phyloP scores from a whole-genome alignment of 1,139 yeast genomes.

The Geotrichum fermentans region DNA sequence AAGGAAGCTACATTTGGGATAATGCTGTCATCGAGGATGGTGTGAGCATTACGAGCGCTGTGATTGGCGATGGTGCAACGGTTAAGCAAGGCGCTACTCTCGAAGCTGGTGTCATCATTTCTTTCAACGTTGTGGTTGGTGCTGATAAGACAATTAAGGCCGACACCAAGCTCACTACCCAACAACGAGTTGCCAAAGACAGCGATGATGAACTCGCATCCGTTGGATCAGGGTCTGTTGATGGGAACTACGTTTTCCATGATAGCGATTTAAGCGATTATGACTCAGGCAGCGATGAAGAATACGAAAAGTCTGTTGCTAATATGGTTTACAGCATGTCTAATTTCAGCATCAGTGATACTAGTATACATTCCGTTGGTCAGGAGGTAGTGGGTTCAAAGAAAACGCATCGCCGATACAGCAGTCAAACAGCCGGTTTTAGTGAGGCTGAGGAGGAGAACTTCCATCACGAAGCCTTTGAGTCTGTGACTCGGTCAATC shows the following conservation, averaged over 20 bases:
- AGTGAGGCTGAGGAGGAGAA: slow-evolving; percentile 66
- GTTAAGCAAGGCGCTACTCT: slow-evolving; percentile 51
- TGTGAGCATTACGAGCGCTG: slow-evolving; percentile 52
- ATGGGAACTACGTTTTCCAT: slow-evolving; percentile 52
- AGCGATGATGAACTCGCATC: slow-evolving; percentile 33
- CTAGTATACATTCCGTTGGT: slow-evolving; percentile 48
- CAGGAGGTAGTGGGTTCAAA: slow-evolving; percentile 3
- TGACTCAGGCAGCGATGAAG: slow-evolving; percentile 38
- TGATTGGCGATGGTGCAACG: slow-evolving; percentile 60
- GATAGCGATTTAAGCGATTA: slow-evolving; percentile 47
- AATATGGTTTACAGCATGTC: slow-evolving; percentile 55
- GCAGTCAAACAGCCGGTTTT: slow-evolving; percentile 25
- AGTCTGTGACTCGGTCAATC: slow-evolving; percentile 88
- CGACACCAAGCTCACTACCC: slow-evolving; percentile 34
- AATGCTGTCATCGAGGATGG: slow-evolving; percentile 67
- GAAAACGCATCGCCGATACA: slow-evolving; percentile 14
- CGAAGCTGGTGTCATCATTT: slow-evolving; percentile 72
- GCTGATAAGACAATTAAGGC: slow-evolving; percentile 30
- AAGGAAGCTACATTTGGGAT: slow-evolving; percentile 84
- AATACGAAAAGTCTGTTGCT: slow-evolving; percentile 26
- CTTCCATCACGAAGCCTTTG: slow-evolving; percentile 81
- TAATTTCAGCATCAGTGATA: slow-evolving; percentile 68
- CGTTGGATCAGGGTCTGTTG: slow-evolving; percentile 46
- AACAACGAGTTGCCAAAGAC: slow-evolving; percentile 27
- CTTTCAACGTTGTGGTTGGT: slow-evolving; percentile 68